Evolutionary conservation across 2,329 filamentous ascomycete genomes (phyloP), one percentile per base, ranked within the genome.

Genomic region (Hirsutella rhossiliensis): DNA sequence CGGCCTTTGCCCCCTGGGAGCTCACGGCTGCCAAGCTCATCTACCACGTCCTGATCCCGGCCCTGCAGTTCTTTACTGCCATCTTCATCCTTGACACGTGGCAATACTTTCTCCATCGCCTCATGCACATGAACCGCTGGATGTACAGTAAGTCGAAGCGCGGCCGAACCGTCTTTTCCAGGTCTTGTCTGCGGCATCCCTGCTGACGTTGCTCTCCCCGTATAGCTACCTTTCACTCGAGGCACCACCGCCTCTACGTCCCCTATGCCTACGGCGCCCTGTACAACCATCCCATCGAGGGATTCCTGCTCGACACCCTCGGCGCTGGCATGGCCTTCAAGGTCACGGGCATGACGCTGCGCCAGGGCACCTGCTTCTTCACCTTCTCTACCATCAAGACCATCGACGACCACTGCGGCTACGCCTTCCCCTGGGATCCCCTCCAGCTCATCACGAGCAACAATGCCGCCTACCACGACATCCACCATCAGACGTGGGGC

Each of bases 401-500:
- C 0, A 87, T 97, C 23, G 89, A 96, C 58, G 92, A 98, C 60
- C 92, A 98, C 68, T 96, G 90, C 63, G 92, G 92, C 51, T 98
- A 97, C 60, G 74, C 80, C n/a, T 82, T 98, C 48, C 92, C 92
- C 1, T 97, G 84, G 79, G 92, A 98, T 62, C 90, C 90, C 2
- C 71, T 97, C 43, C 89, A 96, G 71, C 81, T 84, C 59, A 73
- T 97, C 48, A 94, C 89, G 38, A 84, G 84, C 61, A 97, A 98
- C 72, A 96, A 97, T 54, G 90, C 92, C 23, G 83, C 82, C 31
- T 98, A 97, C 64, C 92, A 98, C 60, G 92, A 98, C 59, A 90
- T 98, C 47, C 92, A 98, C 65, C 92, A 98, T 67, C 92, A 98
- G 66, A 94, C 86, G 64, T 97, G 90, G 89, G 92, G 92, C 45